Evolutionary conservation across 495 filamentous ascomycete species (phyloP).

Genomic region (Sordaria brevicollis): DNA sequence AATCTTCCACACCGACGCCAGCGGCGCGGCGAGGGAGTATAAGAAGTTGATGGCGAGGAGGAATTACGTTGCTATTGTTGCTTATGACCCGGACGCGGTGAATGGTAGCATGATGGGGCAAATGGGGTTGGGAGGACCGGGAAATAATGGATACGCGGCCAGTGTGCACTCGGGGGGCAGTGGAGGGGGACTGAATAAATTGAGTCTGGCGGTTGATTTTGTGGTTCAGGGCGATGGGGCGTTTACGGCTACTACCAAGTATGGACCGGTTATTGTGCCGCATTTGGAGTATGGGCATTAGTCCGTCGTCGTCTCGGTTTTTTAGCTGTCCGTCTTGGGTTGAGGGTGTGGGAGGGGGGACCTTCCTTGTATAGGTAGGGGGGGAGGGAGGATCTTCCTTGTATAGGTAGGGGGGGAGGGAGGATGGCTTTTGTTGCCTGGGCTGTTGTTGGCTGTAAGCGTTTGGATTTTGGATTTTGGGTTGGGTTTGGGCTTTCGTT

Average conservation of each 20-base stretch:
- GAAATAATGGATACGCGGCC: constrained; percentile 11
- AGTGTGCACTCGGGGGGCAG: constrained; percentile 12
- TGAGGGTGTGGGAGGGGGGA: background rate
- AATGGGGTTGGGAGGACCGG: constrained; percentile 29
- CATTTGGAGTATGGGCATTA: constrained; percentile 73
- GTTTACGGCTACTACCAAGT: constrained; percentile 76
- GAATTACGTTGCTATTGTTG: constrained; percentile 91
- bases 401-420: no score
- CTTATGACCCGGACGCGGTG: constrained; percentile 78
- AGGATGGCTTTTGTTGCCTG: no score
- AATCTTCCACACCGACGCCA: constrained; percentile 87
- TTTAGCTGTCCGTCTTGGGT: background rate
- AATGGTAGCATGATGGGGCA: constrained; percentile 40
- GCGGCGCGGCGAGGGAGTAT: constrained; percentile 65
- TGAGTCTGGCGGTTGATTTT: constrained; percentile 91
- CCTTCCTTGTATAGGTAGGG: no score
- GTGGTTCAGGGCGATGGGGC: constrained; percentile 89
- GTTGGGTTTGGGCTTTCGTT: no score
- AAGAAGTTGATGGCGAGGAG: constrained; percentile 84
- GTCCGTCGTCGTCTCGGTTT: background rate
- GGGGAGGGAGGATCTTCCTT: no score
- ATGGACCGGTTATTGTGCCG: constrained; percentile 92
- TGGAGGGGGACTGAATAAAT: constrained; percentile 41
- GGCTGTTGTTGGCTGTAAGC: no score
- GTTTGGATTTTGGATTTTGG: no score